Base-by-base conservation (phyloP, 2,329 filamentous ascomycete genomes). In the Monilinia fructicola region DNA sequence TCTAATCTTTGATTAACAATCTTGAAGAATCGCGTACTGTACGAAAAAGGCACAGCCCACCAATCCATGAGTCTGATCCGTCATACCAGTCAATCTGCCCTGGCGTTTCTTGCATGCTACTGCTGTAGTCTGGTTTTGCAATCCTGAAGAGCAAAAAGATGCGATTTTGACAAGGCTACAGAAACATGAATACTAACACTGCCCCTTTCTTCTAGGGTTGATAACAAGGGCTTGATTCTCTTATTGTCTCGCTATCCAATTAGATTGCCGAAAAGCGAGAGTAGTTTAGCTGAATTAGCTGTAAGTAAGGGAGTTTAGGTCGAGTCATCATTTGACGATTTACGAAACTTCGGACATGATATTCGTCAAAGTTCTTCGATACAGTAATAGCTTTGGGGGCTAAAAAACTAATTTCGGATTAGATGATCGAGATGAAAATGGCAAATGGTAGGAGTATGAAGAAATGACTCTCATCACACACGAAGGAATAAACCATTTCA, bases 381-480 rank as follows among this genome's bases (percentile, higher is more conserved):
- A 59, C 40, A 48, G 56, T 59, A 16, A 59, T 26, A 46, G 7
- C 7, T 46, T 59, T 60, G 58, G 44, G 58, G 58, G 44, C 58
- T 0, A 1, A 10, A 50, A 60, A 60, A 26, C 21, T 38, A 50
- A 50, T 50, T 50, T 50, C 28, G 2, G 11, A 38, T 38, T 35
- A n/a, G 31, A 54, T 21, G 7, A 38, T n/a, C 18, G 31, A 38
- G 53, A 38, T 12, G 28, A 26, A 59, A 48, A 35, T 28, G 40
- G 42, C 26, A 59, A 16, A 59, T 35, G 40, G 11, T 21, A 9
- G 21, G 6, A 3, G 7, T 35, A 35, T 46, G 44, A 46, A 9
- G 2, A 50, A 23, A n/a, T 21, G 42, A 46, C 4, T 6, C 21
- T 3, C n/a, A 58, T 10, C 23, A 9, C 26, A 28, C 50, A 31